Conservation (phyloP, 176 grass and related monocot genomes). For the Aegilops bicornis region DNA sequence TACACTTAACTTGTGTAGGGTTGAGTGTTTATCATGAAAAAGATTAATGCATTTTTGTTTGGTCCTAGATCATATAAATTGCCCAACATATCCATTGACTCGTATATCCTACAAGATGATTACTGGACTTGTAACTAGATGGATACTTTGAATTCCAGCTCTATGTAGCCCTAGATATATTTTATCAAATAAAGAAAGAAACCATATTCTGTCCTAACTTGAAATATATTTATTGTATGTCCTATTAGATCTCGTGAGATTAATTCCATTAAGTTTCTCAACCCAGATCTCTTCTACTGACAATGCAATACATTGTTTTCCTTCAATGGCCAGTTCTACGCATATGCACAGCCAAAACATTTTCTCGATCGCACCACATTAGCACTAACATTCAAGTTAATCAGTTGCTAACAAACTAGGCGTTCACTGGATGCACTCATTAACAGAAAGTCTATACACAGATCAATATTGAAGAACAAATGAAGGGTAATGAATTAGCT, state of each 20-base stretch:
- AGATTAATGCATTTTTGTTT: neutral
- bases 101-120: neutral
- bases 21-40: neutral
- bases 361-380: neutral
- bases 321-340: neutral
- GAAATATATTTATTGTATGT: neutral
- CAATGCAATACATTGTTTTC: neutral
- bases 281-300: neutral
- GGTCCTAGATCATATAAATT: neutral
- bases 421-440: neutral
- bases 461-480: neutral
- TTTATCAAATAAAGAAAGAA: neutral
- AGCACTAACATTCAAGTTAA: neutral
- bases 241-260: neutral
- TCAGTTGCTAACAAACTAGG: neutral
- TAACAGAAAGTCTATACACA: neutral
- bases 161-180: neutral
- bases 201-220: neutral
- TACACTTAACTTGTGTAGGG: neutral
- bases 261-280: neutral
- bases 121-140: neutral
- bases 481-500: neutral
- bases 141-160: too few species aligned
- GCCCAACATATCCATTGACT: neutral
- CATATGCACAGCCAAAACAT: neutral